Evolutionary conservation across 2,329 filamentous ascomycete species (phyloP).

Genomic region (Aspergillus sp.): DNA sequence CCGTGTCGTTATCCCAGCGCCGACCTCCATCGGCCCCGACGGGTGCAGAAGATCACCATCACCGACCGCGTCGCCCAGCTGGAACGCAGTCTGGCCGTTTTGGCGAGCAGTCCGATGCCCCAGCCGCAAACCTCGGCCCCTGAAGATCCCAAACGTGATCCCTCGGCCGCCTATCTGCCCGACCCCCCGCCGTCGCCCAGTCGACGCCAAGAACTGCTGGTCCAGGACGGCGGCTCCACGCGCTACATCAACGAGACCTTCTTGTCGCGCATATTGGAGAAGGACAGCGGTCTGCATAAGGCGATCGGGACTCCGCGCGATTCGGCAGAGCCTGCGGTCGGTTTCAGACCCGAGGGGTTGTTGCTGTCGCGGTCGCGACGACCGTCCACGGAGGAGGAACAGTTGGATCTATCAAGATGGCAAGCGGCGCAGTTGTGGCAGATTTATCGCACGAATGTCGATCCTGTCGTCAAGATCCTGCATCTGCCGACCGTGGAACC

Average conservation of each 20-base stretch:
- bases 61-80: constrained; percentile 10
- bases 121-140: neutral
- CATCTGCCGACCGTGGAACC: constrained; percentile 22
- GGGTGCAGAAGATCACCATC: constrained; percentile 7
- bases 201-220: constrained; percentile 3
- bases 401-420: constrained; percentile 6
- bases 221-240: constrained; percentile 12
- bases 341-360: neutral
- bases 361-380: neutral
- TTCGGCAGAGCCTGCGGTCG: neutral
- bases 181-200: neutral
- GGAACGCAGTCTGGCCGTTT: constrained; percentile 2
- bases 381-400: neutral
- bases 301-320: neutral
- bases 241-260: constrained; percentile 18
- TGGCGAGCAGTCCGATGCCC: neutral
- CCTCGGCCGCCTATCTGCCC: neutral
- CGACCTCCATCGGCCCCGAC: constrained; percentile 10
- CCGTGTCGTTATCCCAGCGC: constrained; percentile 13
- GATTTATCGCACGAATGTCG: constrained; percentile 20
- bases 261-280: constrained; percentile 12
- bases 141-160: neutral
- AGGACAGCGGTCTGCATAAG: constrained; percentile 12
- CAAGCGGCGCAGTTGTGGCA: constrained; percentile 20
- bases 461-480: constrained; percentile 20